Base-by-base conservation (phyloP, 352 stramenopile genomes). In the Pythium dissotocum region DNA sequence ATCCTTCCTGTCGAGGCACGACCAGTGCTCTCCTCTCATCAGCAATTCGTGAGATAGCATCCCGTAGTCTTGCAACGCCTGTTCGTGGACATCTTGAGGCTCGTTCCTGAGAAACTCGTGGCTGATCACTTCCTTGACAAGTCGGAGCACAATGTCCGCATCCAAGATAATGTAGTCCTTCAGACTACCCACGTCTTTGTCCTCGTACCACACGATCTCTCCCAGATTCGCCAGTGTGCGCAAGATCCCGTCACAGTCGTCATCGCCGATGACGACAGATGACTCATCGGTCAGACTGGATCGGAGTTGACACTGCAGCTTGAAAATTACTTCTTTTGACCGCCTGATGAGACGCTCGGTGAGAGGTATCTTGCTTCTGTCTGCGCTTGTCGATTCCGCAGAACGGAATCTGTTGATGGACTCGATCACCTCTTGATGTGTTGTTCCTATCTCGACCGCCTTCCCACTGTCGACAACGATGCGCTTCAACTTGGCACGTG, bases 71-170 rank as follows among this genome's bases (percentile, higher is more conserved):
- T 26, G 7, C 2, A 49, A 1, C 2, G 40, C 40, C 33, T 38
- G 1, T 10, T 38, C 33, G 33, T 38, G 33, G 1, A 2, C 33
- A 38, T 38, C 9, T 38, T 38, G 33, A 38, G 33, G 33, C 53
- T 24, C 26, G 55, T 53, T 12, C 10, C 21, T 46, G 7, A 16
- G 40, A 49, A 6, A 49, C 33, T 49, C 40, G 40, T 49, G 40
- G 40, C 40, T 49, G 16, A 49, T 49, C 40, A 49, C 40, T 0
- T 49, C 40, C 16, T 49, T 49, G 12, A 49, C 40, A 2, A 38
- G 51, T n/a, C 74, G 64, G 12, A 78, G 71, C 1, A 69, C 72
- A 28, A 78, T 65, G 2, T 69, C 76, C 6, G 63, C 68, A 21
- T 68, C 36, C 18, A 59, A 16, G 18, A 65, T 38, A 14, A 65